Base-by-base conservation (phyloP, 495 filamentous ascomycete species). In the Baudoinia panamericana region DNA sequence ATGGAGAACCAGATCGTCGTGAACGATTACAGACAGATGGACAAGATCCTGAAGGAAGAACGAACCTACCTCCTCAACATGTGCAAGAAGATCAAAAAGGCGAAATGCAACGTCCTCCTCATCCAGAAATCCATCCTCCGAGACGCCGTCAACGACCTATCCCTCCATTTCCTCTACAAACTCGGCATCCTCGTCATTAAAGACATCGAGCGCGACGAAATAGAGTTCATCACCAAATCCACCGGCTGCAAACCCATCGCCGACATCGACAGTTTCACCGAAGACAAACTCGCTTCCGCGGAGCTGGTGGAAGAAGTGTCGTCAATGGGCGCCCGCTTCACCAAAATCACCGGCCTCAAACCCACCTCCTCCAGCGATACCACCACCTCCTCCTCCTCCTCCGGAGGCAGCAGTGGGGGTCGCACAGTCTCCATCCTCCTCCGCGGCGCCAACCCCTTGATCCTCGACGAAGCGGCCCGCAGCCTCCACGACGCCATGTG, bases 21-120 rank as follows among this genome's bases (percentile, higher is more conserved):
- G 33, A 96, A 97, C 62, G 90, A 97, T 68, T 97, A 97, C 71
- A 72, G 90, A 44, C 90, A 97, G 63, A 97, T 97, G 90, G 90
- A 97, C 64, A 97, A 95, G 71, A 97, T 97, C 51, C 71, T 97
- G 40, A 97, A 97, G 63, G 90, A 97, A 65, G 90, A 97, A 68
- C 84, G 92, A 43, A 84, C 86, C 44, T 97, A 97, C 63, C 71
- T 97, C 43, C 75, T 97, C 30, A 94, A 95, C 65, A 84, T 97
- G 76, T 85, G 86, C 56, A 97, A 97, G 75, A 97, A 95, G 73
- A 97, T 97, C 66, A 93, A 95, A 67, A 96, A 94, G 70, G 87
- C 86, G 52, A 95, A 95, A 65, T 97, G 90, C 69, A 97, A 97
- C 55, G 92, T 97, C 23, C 77, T 97, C 39, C 71, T 97, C 51